Evolutionary conservation across 768 basidiomycete species (phyloP).

Genomic region (Hirschioporus abietinus): DNA sequence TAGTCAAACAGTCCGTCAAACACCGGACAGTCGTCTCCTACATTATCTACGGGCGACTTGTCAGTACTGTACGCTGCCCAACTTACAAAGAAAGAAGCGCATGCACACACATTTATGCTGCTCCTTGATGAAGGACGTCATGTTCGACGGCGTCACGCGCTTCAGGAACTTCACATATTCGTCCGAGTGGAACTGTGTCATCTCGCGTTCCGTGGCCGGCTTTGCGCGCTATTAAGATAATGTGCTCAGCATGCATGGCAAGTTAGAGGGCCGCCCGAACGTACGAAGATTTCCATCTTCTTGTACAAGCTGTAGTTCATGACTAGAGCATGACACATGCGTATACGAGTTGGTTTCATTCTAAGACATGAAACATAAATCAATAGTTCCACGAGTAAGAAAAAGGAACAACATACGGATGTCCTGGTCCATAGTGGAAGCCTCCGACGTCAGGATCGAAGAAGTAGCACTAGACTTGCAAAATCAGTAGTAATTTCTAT

Average conservation of each 20-base stretch:
- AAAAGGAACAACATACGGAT: conserved; percentile 54
- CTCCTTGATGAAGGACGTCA: conserved; percentile 89
- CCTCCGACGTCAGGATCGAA: conserved; percentile 99
- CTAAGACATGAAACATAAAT: conserved; percentile 29
- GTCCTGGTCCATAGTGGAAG: conserved; percentile 98
- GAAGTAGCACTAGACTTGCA: conserved; percentile 79
- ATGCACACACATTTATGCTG: conserved; percentile 82
- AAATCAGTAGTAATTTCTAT: background rate
- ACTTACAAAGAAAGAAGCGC: background rate
- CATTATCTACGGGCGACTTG: conserved; percentile 65
- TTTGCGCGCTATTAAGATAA: conserved; percentile 73
- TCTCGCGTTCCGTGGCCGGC: conserved; percentile 98
- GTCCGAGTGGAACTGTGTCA: conserved; percentile 83
- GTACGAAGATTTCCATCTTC: conserved; percentile 99
- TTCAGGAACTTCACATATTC: conserved; percentile 49
- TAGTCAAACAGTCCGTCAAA: conserved; percentile 99
- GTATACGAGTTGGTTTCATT: conserved; percentile 97
- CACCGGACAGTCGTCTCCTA: conserved; percentile 98
- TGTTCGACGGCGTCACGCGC: conserved; percentile 46
- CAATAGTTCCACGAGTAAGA: background rate
- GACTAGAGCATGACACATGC: conserved; percentile 98
- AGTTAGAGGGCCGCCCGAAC: conserved; percentile 26
- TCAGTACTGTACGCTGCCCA: background rate
- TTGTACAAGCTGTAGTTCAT: conserved; percentile 99
- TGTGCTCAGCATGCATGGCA: background rate